Evolutionary conservation across 2,329 filamentous ascomycete species (phyloP), one percentile per base, ranked within the genome.

Genomic region (Talaromyces verruculosus): DNA sequence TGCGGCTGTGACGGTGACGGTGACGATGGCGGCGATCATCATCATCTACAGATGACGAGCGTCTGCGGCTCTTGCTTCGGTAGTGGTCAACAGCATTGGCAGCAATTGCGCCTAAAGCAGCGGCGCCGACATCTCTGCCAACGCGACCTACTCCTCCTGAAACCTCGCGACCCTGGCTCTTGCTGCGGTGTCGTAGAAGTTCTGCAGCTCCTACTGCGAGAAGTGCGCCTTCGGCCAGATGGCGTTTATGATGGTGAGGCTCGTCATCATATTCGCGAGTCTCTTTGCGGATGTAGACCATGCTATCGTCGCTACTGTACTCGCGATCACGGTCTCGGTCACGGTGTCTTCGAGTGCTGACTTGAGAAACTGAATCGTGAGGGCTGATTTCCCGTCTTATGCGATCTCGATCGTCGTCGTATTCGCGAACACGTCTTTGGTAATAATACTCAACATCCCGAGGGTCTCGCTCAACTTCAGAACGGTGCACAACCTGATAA

Each of bases 381-480:
- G 84, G 83, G 66, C 82, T 83, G 58, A 85, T 72, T 66, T 83
- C 80, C 62, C 78, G 80, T 25, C 81, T 75, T 65, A 76, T 72
- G 68, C 77, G 75, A 8, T 63, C 57, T 65, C 81, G 80, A 64
- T 83, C 81, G 33, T 83, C 80, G 66, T 86, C 84, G 47, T 85
- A 79, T 72, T 87, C 84, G 64, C 84, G 82, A 51, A 84, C 77
- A 49, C 83, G 79, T 65, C 85, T 83, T 70, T 88, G 84, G 72
- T 88, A 88, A 71, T 87, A 88, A 72, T 88, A 88, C 67, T 87
- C 85, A 62, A 87, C 84, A 43, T 88, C 85, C 65, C 83, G 73
- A n/a, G 69, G 75, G n/a, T 80, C 77, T 45, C 73, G 68, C 69
- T 86, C 84, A 35, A 72, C 72, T 28, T 88, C 85, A 28, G 85